phyloP scores from a whole-genome alignment of 192 early-diverging fungal genomes.

The Podila verticillata region DNA sequence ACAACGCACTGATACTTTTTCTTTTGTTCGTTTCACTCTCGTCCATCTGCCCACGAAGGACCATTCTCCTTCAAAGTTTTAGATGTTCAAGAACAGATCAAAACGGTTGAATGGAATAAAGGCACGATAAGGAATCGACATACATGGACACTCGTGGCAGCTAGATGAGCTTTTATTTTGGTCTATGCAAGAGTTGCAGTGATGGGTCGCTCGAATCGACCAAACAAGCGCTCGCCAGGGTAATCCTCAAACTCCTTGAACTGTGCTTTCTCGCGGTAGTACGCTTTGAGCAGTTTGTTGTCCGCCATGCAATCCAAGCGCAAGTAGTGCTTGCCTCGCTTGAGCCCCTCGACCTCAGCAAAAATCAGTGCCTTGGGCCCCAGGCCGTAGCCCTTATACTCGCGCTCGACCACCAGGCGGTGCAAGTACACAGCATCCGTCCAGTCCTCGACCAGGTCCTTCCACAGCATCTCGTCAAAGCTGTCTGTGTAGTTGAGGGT shows the following conservation, averaged over 20 bases:
- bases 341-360: slow-evolving; percentile 38
- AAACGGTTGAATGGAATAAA: no score
- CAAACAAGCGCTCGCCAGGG: slow-evolving; percentile 46
- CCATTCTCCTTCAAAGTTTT: no score
- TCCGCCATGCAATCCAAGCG: slow-evolving; percentile 49
- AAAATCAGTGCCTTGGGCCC: slow-evolving; percentile 41
- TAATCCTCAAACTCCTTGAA: slow-evolving; percentile 50
- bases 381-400: slow-evolving; percentile 39
- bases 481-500: slow-evolving; percentile 43
- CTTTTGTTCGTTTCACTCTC: no score
- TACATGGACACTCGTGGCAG: no score
- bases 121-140: no score
- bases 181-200: slow-evolving; percentile 13
- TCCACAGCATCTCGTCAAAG: slow-evolving; percentile 52
- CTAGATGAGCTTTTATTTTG: neutral
- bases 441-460: slow-evolving; percentile 47
- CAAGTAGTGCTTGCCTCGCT: slow-evolving; percentile 37
- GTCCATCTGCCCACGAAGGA: no score
- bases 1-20: no score
- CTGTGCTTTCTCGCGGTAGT: slow-evolving; percentile 39
- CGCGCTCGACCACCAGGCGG: slow-evolving; percentile 44
- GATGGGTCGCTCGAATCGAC: slow-evolving; percentile 41
- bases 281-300: slow-evolving; percentile 44
- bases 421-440: slow-evolving; percentile 45
- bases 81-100: no score